Conservation (phyloP, 495 filamentous ascomycete species). For the Friedmanniomyces endolithicus region DNA sequence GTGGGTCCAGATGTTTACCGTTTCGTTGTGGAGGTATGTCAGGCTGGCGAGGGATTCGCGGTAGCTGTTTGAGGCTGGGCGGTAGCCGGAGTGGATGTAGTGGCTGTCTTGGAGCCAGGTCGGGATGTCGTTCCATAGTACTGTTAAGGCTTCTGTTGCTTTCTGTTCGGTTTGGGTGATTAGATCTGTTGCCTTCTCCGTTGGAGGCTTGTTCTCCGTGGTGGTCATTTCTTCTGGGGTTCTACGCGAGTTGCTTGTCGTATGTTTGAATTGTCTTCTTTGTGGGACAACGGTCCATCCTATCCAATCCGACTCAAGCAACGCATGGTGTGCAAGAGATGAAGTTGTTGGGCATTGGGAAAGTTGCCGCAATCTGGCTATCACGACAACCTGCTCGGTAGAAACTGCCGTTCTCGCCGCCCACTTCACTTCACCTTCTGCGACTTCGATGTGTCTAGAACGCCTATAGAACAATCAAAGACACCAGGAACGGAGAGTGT, state of each 20-base stretch:
- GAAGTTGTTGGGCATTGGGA: too few relatives aligned
- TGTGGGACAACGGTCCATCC: too few relatives aligned
- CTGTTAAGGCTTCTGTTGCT: constrained; percentile 15
- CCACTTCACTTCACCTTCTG: too few relatives aligned
- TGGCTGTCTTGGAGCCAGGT: constrained; percentile 67
- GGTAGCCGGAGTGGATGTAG: constrained; percentile 61
- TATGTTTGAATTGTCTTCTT: too few relatives aligned
- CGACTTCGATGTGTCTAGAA: background rate
- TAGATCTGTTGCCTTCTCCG: constrained; percentile 6
- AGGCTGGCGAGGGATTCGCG: constrained; percentile 50
- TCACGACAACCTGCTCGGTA: too few relatives aligned
- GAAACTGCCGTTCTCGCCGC: too few relatives aligned
- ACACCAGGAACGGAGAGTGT: too few relatives aligned
- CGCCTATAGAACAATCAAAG: too few relatives aligned
- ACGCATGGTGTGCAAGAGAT: too few relatives aligned
- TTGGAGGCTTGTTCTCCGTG: constrained; percentile 22
- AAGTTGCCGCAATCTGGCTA: too few relatives aligned
- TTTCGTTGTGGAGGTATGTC: constrained; percentile 78
- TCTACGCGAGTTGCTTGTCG: background rate
- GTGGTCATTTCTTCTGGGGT: background rate
- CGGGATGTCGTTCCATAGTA: constrained; percentile 54
- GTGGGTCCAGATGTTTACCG: constrained; percentile 90
- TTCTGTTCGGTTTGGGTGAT: constrained; percentile 3
- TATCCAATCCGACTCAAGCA: too few relatives aligned
- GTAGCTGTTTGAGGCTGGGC: constrained; percentile 56